Evolutionary conservation across 805 yeast species (phyloP), one percentile per base, ranked within the genome.

Genomic region (Maudiozyma turicensis): DNA sequence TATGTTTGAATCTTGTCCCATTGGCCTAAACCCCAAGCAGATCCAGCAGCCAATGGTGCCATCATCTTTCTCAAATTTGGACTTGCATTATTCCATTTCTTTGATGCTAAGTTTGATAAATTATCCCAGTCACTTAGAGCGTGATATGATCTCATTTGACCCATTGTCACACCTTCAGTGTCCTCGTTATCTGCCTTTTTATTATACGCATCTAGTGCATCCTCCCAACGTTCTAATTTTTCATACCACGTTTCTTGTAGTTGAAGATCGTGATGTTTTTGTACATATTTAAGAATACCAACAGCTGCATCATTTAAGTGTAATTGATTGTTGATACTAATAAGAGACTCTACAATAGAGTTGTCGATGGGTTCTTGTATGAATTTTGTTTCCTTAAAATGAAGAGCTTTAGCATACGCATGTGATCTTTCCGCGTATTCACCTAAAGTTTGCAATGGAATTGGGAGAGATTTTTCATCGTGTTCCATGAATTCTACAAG

Each of bases 41-140:
- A 96, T 1, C 97, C 96, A 0, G 97, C 97, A 0, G 97, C 97
- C 47, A 91, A 70, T 0, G 97, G 97, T 4, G 97, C 97, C 53
- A 91, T 88, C 10, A 84, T 79, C 50, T 95, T 73, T 56, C 82
- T 78, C 39, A 80, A 78, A 26, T 86, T 95, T 35, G 80, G 72
- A 1, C 84, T 71, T 0, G 95, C 77, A 37, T 73, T 72, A 29
- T 70, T 74, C 98, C 98, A 90, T 60, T 84, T 86, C 43, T 81
- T 83, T 58, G 81, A 83, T 0, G 97, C 96, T 50, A 91, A 68
- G 53, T 83, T 86, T 6, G 95, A 82, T 26, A 91, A 71, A 56
- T 83, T 84, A 54, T 91, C 98, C 97, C 97, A 91, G 67, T 91
- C 96, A 47, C 98, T 97, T 20, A 91, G 72, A 0, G 98, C 98